Conservation (phyloP, 1,284 basidiomycete genomes). For the Bjerkandera adusta region DNA sequence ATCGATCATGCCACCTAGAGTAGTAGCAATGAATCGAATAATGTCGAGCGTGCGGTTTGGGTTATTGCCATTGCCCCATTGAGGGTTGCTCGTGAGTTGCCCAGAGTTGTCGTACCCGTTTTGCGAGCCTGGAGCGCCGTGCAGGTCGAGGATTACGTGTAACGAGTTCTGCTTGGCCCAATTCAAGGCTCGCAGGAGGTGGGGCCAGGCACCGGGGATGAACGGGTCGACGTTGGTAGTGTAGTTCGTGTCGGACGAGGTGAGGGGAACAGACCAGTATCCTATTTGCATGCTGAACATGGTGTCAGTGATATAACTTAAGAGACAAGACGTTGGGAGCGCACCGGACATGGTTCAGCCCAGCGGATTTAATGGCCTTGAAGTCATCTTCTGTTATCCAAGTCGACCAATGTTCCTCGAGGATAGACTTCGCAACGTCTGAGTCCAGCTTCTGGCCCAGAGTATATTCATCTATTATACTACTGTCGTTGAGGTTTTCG, state of each 20-base stretch:
- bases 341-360: constrained; percentile 76
- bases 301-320: neutral
- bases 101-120: constrained; percentile 87
- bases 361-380: constrained; percentile 59
- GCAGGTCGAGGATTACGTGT: constrained; percentile 69
- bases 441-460: constrained; percentile 55
- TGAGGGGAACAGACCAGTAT: constrained; percentile 73
- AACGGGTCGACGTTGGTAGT: constrained; percentile 54
- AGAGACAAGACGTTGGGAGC: neutral
- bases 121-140: constrained; percentile 69
- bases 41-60: constrained; percentile 66
- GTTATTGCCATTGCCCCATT: constrained; percentile 63
- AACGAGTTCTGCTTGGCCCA: constrained; percentile 62
- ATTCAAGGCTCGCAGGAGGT: constrained; percentile 59
- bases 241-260: constrained; percentile 47
- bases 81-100: constrained; percentile 56
- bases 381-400: constrained; percentile 79
- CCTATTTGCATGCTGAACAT: constrained; percentile 62
- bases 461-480: constrained; percentile 70
- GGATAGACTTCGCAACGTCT: constrained; percentile 41
- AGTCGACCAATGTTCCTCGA: constrained; percentile 66
- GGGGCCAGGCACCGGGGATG: constrained; percentile 65
- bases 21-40: constrained; percentile 53
- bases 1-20: constrained; percentile 55
- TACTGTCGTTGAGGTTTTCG: constrained; percentile 55